phyloP scores from a whole-genome alignment of 345 rosid species.

The Eucalyptus sp. region DNA sequence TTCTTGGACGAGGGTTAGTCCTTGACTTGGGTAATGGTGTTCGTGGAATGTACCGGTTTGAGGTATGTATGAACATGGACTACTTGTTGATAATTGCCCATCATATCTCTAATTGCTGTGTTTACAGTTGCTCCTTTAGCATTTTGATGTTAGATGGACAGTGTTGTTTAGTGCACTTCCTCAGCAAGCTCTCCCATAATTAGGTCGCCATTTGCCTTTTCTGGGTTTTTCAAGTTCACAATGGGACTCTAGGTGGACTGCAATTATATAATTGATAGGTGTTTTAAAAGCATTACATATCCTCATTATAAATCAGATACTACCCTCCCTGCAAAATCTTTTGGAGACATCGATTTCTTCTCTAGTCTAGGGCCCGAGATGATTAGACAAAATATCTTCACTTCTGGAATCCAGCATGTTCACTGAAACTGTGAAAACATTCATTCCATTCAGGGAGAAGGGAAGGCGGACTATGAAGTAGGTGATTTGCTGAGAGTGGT shows the following conservation, averaged over 20 bases:
- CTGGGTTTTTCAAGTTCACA: not conserved
- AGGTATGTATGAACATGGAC: slow-evolving; percentile 26
- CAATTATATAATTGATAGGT: not conserved
- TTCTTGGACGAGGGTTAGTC: slow-evolving; percentile 69
- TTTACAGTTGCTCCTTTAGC: not conserved
- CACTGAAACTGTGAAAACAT: not conserved
- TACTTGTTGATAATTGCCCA: not conserved
- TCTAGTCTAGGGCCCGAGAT: not conserved
- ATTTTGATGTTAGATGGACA: not conserved
- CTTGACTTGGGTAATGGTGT: slow-evolving; percentile 89
- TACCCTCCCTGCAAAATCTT: not conserved
- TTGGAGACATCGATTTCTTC: not conserved
- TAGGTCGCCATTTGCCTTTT: not conserved
- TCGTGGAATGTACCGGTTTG: slow-evolving; percentile 81
- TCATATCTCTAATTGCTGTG: not conserved
- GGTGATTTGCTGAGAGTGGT: slow-evolving; percentile 55
- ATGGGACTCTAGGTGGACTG: not conserved
- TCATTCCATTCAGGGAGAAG: slow-evolving; percentile 27
- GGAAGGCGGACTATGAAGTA: slow-evolving; percentile 22
- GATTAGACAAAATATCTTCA: not conserved
- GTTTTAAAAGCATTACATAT: not conserved
- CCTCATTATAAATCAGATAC: not conserved
- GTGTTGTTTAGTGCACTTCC: not conserved
- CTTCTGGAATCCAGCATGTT: not conserved
- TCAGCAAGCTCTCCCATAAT: not conserved